Evolutionary conservation across 257 asterid genomes (phyloP).

Genomic region (Salvia hispanica): DNA sequence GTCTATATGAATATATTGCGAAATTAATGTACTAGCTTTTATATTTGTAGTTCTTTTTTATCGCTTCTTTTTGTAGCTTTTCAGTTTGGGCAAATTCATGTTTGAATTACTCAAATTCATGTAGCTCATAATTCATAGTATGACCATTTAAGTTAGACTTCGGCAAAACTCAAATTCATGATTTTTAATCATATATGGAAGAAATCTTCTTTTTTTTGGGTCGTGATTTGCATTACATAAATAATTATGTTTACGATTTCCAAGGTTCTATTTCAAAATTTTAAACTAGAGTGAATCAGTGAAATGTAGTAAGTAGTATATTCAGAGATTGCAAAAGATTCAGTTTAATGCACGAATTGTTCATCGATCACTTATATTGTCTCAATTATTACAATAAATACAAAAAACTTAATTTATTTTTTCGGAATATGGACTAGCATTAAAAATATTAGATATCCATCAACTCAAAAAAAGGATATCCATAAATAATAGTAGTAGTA

Average conservation of each 20-base stretch:
- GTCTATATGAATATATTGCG: too few species aligned
- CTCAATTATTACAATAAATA: constrained; percentile 14
- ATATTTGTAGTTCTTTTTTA: background rate
- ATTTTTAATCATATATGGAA: too few species aligned
- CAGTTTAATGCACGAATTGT: background rate
- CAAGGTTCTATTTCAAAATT: background rate
- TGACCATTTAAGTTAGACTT: too few species aligned
- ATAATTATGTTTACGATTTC: too few species aligned
- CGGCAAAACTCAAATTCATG: too few species aligned
- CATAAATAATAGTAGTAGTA: background rate
- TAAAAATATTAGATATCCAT: background rate
- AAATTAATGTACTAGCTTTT: too few species aligned
- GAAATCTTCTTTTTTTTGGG: too few species aligned
- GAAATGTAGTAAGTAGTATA: background rate
- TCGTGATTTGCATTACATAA: too few species aligned
- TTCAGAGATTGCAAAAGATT: background rate
- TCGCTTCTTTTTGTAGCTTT: constrained; percentile 11
- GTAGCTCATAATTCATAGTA: too few species aligned
- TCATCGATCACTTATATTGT: background rate
- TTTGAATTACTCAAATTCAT: too few species aligned
- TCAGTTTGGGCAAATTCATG: background rate
- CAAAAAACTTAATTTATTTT: background rate
- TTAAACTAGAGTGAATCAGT: background rate
- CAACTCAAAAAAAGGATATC: background rate
- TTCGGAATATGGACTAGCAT: background rate